Percentiles rank a stretch among this genome's conserved stretches.
phyloP scores from a whole-genome alignment of 768 basidiomycete species.

The Suillus subluteus region DNA sequence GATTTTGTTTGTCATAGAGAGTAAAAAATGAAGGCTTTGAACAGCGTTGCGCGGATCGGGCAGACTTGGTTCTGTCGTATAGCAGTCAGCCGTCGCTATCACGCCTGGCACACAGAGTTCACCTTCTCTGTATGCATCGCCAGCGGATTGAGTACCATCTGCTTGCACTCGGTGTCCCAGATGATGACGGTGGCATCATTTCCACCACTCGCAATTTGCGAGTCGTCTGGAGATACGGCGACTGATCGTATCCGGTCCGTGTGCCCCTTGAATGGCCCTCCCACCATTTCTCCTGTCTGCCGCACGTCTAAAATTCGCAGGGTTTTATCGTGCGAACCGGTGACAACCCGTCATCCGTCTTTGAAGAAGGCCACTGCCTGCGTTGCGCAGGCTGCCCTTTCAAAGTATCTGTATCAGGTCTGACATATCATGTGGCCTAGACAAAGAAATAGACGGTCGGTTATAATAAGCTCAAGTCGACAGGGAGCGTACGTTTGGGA shows the following conservation, averaged over 20 bases:
- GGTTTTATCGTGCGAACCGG: constrained; percentile 31
- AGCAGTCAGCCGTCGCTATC: too few relatives aligned
- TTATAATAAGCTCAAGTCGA: not conserved
- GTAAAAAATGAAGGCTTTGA: too few relatives aligned
- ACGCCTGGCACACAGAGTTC: constrained; percentile 35
- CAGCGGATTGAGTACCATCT: not conserved
- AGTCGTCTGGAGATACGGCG: constrained; percentile 9
- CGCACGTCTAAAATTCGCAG: constrained; percentile 32
- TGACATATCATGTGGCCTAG: not conserved
- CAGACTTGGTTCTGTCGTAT: too few relatives aligned
- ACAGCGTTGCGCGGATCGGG: too few relatives aligned
- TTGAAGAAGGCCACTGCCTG: constrained; percentile 35
- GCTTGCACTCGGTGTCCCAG: constrained; percentile 8
- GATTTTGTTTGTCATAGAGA: too few relatives aligned
- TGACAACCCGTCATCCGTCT: constrained; percentile 29
- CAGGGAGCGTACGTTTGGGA: not conserved
- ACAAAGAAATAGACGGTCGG: not conserved
- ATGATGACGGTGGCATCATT: constrained; percentile 6
- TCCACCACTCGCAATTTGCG: constrained; percentile 8
- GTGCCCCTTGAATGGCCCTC: constrained; percentile 29
- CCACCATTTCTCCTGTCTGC: constrained; percentile 23
- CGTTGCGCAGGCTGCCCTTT: constrained; percentile 11
- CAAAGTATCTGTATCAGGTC: not conserved
- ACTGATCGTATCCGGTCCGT: constrained; percentile 1
- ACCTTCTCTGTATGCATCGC: constrained; percentile 24